Evolutionary conservation across 2,329 filamentous ascomycete genomes (phyloP).

Genomic region (Fusarium verrucosum): DNA sequence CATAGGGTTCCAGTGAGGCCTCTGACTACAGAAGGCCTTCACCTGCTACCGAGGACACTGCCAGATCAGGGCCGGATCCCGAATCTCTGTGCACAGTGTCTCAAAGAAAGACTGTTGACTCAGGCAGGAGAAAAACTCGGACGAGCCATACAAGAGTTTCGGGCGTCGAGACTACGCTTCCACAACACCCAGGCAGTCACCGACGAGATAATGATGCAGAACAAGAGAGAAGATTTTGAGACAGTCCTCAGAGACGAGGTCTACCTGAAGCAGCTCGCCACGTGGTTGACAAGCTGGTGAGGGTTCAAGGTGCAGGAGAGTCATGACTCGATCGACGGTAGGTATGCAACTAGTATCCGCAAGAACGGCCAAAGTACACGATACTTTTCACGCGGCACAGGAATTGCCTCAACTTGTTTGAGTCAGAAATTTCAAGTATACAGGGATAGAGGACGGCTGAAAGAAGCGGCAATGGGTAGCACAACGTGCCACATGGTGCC

Average conservation of each 20-base stretch:
- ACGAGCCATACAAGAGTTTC: constrained; percentile 18
- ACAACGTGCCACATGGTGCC: constrained; percentile 17
- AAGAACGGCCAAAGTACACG: constrained; percentile 17
- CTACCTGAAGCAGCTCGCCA: constrained; percentile 34
- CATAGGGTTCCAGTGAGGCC: constrained; percentile 43
- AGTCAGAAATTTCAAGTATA: constrained; percentile 24
- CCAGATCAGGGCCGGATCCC: constrained; percentile 46
- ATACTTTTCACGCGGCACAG: constrained; percentile 16
- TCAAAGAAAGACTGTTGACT: constrained; percentile 7
- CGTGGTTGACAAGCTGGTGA: constrained; percentile 42
- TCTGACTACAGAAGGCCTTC: constrained; percentile 46
- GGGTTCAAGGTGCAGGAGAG: not conserved
- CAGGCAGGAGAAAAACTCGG: constrained; percentile 23
- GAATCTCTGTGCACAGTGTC: constrained; percentile 33
- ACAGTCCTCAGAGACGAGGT: constrained; percentile 35
- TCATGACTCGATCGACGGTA: constrained; percentile 15
- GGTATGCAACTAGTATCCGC: not conserved
- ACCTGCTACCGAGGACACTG: constrained; percentile 48
- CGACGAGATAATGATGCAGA: constrained; percentile 28
- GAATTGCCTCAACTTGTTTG: constrained; percentile 11
- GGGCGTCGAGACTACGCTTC: constrained; percentile 25
- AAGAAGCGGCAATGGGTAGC: constrained; percentile 11
- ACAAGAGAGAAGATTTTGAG: constrained; percentile 34
- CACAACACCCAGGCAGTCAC: constrained; percentile 13
- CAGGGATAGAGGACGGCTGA: constrained; percentile 16